phyloP scores from a whole-genome alignment of 176 grass and related monocot genomes.

The Alloteropsis semialata region DNA sequence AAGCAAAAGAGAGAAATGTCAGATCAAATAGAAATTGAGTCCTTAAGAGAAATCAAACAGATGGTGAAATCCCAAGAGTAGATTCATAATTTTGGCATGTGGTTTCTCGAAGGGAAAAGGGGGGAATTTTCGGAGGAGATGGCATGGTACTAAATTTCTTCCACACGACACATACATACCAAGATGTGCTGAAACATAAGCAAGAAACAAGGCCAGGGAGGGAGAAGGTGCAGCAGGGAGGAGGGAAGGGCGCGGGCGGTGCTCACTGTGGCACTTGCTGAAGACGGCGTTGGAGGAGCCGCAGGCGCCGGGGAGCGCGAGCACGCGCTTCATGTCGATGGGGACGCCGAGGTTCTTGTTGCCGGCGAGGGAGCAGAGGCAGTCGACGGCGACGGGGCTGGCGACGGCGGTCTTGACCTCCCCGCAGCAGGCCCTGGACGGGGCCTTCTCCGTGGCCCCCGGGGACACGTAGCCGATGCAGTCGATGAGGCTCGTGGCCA shows the following conservation, averaged over 20 bases:
- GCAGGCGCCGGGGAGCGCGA: constrained; percentile 37
- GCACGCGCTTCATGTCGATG: constrained; percentile 36
- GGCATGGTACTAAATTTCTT: not conserved
- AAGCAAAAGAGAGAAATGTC: not conserved
- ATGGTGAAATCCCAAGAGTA: not conserved
- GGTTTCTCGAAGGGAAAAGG: not conserved
- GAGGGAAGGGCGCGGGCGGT: not conserved
- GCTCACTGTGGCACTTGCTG: constrained; percentile 37
- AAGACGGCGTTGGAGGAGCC: constrained; percentile 16
- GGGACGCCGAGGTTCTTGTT: not conserved
- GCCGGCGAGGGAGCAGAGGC: constrained; percentile 36
- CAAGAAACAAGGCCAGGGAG: not conserved
- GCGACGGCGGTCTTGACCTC: constrained; percentile 40
- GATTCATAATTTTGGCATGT: not conserved
- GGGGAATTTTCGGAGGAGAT: too few species aligned
- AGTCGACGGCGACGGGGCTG: constrained; percentile 8
- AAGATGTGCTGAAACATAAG: not conserved
- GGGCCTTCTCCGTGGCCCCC: not conserved
- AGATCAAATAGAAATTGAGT: constrained; percentile 2
- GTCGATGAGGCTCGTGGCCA: not conserved
- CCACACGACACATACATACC: not conserved
- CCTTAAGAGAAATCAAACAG: too few species aligned
- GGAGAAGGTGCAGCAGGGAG: not conserved
- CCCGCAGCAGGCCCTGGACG: constrained; percentile 29
- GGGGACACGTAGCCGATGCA: constrained; percentile 36